Conservation (phyloP, 169 alveolate species). For the Cystoisospora suis region DNA sequence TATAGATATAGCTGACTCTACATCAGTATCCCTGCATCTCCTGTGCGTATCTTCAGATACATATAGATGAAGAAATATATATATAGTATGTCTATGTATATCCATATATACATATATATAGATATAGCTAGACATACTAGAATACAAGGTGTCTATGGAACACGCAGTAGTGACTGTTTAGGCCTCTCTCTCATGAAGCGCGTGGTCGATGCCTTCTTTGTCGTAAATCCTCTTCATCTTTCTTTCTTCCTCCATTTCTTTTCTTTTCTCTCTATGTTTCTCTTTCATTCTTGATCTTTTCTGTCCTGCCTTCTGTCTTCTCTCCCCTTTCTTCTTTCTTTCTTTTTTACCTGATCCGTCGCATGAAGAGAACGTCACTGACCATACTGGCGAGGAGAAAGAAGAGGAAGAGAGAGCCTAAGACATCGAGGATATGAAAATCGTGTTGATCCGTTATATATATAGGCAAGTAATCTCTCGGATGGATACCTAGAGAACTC, state of each 20-base stretch:
- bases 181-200: too few species aligned
- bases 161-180: too few species aligned
- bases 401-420: constrained; percentile 53
- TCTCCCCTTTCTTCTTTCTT: neutral
- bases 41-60: neutral
- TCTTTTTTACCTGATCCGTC: neutral
- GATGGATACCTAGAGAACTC: constrained; percentile 65
- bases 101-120: neutral
- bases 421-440: constrained; percentile 41
- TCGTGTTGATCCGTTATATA: constrained; percentile 55
- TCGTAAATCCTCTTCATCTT: neutral
- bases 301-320: neutral
- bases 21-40: neutral
- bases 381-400: constrained; percentile 55
- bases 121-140: neutral
- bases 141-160: neutral
- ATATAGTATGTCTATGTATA: neutral
- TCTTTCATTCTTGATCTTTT: neutral
- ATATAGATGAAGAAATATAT: neutral
- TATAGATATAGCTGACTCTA: neutral
- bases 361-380: constrained; percentile 47
- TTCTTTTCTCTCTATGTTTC: neutral
- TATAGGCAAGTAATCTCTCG: constrained; percentile 55
- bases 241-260: neutral
- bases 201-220: neutral